Conservation (phyloP, 345 rosid genomes). For the Abelmoschus esculentus region DNA sequence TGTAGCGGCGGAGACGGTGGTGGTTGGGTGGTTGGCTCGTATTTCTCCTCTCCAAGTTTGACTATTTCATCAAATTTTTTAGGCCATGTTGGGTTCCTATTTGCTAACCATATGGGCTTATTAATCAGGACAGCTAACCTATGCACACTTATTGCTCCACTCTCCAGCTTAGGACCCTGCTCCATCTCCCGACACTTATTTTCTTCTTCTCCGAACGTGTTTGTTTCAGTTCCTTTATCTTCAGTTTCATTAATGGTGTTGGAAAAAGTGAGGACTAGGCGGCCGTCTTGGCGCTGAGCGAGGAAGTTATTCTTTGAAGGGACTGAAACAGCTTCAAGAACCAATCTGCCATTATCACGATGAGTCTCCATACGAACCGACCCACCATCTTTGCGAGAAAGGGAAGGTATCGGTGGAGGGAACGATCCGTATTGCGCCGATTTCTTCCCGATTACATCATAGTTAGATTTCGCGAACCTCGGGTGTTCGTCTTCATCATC, state of each 20-base stretch:
- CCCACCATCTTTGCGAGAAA: conserved; percentile 33
- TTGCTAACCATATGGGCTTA: conserved; percentile 40
- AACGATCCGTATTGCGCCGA: conserved; percentile 32
- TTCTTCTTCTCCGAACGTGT: not conserved
- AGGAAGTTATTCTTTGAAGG: conserved; percentile 59
- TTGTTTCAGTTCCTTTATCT: conserved; percentile 5
- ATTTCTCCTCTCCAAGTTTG: conserved; percentile 18
- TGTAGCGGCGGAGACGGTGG: too few relatives aligned
- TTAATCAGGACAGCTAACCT: conserved; percentile 47
- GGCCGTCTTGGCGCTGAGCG: conserved; percentile 73
- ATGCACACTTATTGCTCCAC: conserved; percentile 34
- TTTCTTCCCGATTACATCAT: conserved; percentile 16
- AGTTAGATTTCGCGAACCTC: conserved; percentile 13
- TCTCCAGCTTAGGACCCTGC: conserved; percentile 24
- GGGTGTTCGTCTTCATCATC: conserved; percentile 16
- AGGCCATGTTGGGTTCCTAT: conserved; percentile 47
- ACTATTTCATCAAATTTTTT: conserved; percentile 24
- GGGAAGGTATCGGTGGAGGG: conserved; percentile 80
- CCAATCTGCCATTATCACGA: conserved; percentile 80
- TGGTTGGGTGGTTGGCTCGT: too few relatives aligned
- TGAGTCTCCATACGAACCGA: conserved; percentile 58
- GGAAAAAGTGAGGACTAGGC: conserved; percentile 70
- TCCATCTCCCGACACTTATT: conserved; percentile 1
- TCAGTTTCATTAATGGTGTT: conserved; percentile 10
- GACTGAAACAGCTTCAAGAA: conserved; percentile 82